These are phyloP conservation scores for Yarrowia sp. DNA, from an alignment of 805 yeast species.

Conservation along the genomic window DNA sequence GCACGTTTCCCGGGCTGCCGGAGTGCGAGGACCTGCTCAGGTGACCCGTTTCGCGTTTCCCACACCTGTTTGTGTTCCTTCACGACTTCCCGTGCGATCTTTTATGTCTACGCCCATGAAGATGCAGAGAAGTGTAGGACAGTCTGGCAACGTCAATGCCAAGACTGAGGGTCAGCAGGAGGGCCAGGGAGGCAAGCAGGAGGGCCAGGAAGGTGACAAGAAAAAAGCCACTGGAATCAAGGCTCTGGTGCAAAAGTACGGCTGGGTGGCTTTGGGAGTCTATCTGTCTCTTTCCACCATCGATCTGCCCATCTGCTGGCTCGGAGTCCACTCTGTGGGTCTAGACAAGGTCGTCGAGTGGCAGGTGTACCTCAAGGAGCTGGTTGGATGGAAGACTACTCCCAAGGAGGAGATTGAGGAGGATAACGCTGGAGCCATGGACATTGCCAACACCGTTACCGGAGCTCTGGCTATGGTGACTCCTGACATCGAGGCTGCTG, in stretches of 20 bases:
- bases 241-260: slow-evolving; percentile 71
- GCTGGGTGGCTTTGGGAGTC: slow-evolving; percentile 85
- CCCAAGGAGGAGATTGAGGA: slow-evolving; percentile 32
- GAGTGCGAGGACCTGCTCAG: background rate
- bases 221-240: slow-evolving; percentile 19
- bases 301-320: slow-evolving; percentile 80
- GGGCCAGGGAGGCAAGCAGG: background rate
- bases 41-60: background rate
- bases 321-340: slow-evolving; percentile 82
- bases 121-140: background rate
- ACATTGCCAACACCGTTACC: background rate
- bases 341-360: slow-evolving; percentile 70
- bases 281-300: slow-evolving; percentile 68
- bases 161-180: background rate
- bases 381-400: slow-evolving; percentile 54
- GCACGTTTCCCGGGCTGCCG: background rate
- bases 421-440: slow-evolving; percentile 30
- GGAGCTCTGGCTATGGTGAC: slow-evolving; percentile 22
- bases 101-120: background rate
- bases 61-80: background rate
- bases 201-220: background rate
- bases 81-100: background rate
- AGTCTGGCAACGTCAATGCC: background rate
- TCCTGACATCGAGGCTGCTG: slow-evolving; percentile 26
- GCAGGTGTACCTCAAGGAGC: slow-evolving; percentile 57